phyloP scores from a whole-genome alignment of 129 eudicot genomes.

The Lactuca saligna region DNA sequence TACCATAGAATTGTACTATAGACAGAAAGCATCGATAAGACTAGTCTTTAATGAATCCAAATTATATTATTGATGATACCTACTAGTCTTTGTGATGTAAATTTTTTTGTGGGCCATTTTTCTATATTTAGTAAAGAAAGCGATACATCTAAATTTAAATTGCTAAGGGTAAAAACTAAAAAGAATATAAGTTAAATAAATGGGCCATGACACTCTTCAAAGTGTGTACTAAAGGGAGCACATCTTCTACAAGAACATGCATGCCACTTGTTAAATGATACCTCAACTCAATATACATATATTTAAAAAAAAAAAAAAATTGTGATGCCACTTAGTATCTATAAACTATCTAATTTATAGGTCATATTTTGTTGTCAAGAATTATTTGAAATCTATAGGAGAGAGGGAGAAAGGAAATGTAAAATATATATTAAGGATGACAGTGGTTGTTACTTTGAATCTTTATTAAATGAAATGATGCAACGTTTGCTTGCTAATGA shows the following conservation, averaged over 20 bases:
- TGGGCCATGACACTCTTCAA: slow-evolving; percentile 31
- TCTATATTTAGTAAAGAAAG: slow-evolving; percentile 31
- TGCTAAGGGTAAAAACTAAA: slow-evolving; percentile 33
- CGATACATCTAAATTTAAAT: slow-evolving; percentile 24
- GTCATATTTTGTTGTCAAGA: too few species aligned
- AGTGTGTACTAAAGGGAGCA: slow-evolving; percentile 44
- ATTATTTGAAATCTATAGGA: too few species aligned
- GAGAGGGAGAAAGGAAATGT: too few species aligned
- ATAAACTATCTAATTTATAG: too few species aligned
- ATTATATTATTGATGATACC: slow-evolving; percentile 26
- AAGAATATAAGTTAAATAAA: slow-evolving; percentile 23
- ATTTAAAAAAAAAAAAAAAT: not conserved
- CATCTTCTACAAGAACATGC: slow-evolving; percentile 39
- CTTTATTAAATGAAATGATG: too few species aligned
- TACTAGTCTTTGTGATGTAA: slow-evolving; percentile 27
- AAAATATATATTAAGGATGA: too few species aligned
- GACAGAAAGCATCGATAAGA: slow-evolving; percentile 26
- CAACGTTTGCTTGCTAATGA: too few species aligned
- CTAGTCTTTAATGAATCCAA: slow-evolving; percentile 33
- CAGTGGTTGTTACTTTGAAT: too few species aligned
- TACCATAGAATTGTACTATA: slow-evolving; percentile 32
- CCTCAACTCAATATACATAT: not conserved
- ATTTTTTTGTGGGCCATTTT: slow-evolving; percentile 32
- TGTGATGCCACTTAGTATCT: too few species aligned
- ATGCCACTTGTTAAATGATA: slow-evolving; percentile 5